These are phyloP conservation scores for Wickerhamomyces sp. DNA, from an alignment of 1,139 yeast species.

Conservation along the genomic window DNA sequence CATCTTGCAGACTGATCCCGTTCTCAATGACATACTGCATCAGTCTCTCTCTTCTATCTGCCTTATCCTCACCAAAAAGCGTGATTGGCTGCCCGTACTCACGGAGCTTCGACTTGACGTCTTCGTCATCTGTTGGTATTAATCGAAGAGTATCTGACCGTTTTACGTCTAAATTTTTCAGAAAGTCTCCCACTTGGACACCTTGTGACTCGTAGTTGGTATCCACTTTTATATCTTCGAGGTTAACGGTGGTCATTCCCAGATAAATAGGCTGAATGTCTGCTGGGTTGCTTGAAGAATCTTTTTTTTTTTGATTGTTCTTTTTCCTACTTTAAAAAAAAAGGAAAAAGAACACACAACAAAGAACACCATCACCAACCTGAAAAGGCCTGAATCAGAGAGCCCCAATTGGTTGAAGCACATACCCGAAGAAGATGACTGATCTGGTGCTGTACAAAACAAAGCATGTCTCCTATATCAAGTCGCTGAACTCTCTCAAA, in stretches of 20 bases:
- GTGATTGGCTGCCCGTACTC: conserved; percentile 56
- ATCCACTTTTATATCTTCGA: conserved; percentile 17
- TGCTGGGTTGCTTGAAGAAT: not conserved
- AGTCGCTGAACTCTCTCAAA: conserved; percentile 44
- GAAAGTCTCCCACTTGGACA: conserved; percentile 22
- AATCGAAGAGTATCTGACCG: conserved; percentile 23
- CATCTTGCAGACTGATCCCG: conserved; percentile 24
- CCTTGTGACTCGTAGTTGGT: conserved; percentile 17
- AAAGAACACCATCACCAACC: not conserved
- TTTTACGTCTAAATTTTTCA: conserved; percentile 24
- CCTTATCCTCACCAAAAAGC: conserved; percentile 54
- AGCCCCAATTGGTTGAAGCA: not conserved
- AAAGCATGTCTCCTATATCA: conserved; percentile 50
- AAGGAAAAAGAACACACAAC: not conserved
- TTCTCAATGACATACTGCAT: conserved; percentile 31
- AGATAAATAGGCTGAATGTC: not conserved
- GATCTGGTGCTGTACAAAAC: conserved; percentile 25
- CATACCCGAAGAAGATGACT: not conserved
- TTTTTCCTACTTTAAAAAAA: not conserved
- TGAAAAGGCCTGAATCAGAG: not conserved
- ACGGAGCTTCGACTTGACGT: conserved; percentile 46
- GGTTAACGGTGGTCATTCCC: conserved; percentile 1
- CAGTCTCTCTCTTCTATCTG: conserved; percentile 57
- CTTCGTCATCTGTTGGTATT: conserved; percentile 62
- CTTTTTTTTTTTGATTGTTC: not conserved